Evolutionary conservation across 1,139 yeast genomes (phyloP).

Genomic region (Yamadazyma trypodendri): DNA sequence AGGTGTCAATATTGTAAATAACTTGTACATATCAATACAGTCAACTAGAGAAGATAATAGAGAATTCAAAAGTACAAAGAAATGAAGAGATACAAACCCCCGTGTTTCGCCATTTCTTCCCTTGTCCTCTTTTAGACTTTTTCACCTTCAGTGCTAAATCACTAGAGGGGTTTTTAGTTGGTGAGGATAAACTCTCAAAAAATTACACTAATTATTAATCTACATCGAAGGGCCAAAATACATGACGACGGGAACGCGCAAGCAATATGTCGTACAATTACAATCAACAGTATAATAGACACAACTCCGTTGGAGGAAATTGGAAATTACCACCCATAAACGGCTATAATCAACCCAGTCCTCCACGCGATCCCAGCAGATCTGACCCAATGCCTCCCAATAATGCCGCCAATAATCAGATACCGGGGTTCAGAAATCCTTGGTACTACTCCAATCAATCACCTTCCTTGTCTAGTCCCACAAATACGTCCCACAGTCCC

Average conservation of each 20-base stretch:
- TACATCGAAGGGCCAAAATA: no score
- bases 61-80: no score
- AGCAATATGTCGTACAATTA: constrained; percentile 21
- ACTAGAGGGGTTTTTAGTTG: no score
- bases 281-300: constrained; percentile 25
- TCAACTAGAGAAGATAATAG: neutral
- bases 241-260: no score
- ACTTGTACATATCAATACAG: constrained; percentile 5
- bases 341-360: constrained; percentile 11
- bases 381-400: constrained; percentile 9
- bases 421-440: constrained; percentile 42
- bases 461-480: constrained; percentile 22
- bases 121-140: no score
- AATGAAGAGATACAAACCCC: no score
- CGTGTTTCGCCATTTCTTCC: no score
- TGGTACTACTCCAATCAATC: constrained; percentile 37
- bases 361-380: constrained; percentile 10
- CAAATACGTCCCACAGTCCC: constrained; percentile 20
- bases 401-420: constrained; percentile 7
- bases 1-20: constrained; percentile 3
- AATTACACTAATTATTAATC: neutral
- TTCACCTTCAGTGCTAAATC: no score
- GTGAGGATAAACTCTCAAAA: no score
- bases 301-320: constrained; percentile 44
- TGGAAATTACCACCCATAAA: constrained; percentile 26